Conservation (phyloP, 192 early-diverging fungal species). For the Geranomyces variabilis region DNA sequence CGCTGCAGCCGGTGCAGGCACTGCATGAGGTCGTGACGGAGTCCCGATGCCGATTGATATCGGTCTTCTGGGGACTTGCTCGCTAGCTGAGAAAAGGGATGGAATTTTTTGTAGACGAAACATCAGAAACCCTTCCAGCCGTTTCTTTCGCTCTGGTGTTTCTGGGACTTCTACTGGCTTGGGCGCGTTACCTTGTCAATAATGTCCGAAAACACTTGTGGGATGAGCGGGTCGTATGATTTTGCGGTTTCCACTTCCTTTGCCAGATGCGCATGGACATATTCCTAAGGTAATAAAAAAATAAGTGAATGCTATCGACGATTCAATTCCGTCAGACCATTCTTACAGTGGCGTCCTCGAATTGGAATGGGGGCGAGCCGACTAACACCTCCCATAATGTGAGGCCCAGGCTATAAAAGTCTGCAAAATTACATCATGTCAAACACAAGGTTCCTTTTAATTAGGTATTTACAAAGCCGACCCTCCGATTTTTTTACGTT, state of each 20-base stretch:
- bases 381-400: constrained; percentile 57
- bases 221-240: constrained; percentile 44
- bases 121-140: too few species aligned
- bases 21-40: constrained; percentile 42
- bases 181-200: constrained; percentile 47
- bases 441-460: background rate
- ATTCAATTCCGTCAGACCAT: too few species aligned
- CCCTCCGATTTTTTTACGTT: too few species aligned
- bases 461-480: background rate
- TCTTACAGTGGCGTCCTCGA: constrained; percentile 46
- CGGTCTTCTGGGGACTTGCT: constrained; percentile 50
- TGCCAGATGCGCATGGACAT: constrained; percentile 54
- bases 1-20: constrained; percentile 26
- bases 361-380: constrained; percentile 46
- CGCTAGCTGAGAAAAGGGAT: constrained; percentile 32
- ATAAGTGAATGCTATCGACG: constrained; percentile 1
- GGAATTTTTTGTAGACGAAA: background rate
- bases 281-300: constrained; percentile 32
- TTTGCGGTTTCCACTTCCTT: constrained; percentile 42
- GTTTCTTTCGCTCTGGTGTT: background rate
- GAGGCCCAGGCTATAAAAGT: constrained; percentile 55
- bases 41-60: constrained; percentile 53
- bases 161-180: too few species aligned
- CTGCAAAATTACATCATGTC: constrained; percentile 4
- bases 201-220: constrained; percentile 40